These are phyloP conservation scores for Hemerocallis citrina DNA, from an alignment of 106 monocot species.

Conservation along the genomic window DNA sequence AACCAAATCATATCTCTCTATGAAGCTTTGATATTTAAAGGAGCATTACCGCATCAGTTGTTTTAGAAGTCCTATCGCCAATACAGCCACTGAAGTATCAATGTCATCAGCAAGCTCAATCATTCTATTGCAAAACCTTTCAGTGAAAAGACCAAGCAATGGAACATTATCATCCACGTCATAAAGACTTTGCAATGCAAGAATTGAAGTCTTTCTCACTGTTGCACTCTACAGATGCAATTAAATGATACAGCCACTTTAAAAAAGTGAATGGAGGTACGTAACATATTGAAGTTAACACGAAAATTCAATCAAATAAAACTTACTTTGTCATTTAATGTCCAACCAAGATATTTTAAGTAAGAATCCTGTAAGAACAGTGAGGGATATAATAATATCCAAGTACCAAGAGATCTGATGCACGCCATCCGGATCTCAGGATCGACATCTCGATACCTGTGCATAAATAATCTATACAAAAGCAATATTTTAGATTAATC, in stretches of 20 bases:
- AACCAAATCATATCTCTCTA: background rate
- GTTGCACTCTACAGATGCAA: constrained; percentile 59
- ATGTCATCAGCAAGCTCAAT: constrained; percentile 98
- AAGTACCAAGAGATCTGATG: constrained; percentile 84
- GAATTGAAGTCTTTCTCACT: constrained; percentile 83
- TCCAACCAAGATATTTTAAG: constrained; percentile 98
- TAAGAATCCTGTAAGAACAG: constrained; percentile 96
- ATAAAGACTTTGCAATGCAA: constrained; percentile 74
- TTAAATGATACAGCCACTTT: constrained; percentile 8
- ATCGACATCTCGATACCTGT: constrained; percentile 95
- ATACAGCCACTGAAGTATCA: constrained; percentile 84
- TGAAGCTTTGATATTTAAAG: background rate
- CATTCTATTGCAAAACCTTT: constrained; percentile 90
- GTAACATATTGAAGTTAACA: background rate
- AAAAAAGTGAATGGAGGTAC: background rate
- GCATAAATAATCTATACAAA: constrained; percentile 86
- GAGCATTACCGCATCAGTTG: constrained; percentile 64
- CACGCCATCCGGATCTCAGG: constrained; percentile 80
- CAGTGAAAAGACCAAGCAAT: constrained; percentile 94
- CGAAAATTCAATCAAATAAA: background rate
- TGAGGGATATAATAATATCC: constrained; percentile 91
- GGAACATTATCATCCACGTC: constrained; percentile 93
- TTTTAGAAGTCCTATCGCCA: constrained; percentile 88
- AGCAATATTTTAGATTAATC: background rate
- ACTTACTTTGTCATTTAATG: constrained; percentile 90